A percentile compares a stretch with the other conserved stretches of the same genome.
Evolutionary conservation across 2,329 filamentous ascomycete genomes (phyloP).

Genomic region (Trichoderma sp.): DNA sequence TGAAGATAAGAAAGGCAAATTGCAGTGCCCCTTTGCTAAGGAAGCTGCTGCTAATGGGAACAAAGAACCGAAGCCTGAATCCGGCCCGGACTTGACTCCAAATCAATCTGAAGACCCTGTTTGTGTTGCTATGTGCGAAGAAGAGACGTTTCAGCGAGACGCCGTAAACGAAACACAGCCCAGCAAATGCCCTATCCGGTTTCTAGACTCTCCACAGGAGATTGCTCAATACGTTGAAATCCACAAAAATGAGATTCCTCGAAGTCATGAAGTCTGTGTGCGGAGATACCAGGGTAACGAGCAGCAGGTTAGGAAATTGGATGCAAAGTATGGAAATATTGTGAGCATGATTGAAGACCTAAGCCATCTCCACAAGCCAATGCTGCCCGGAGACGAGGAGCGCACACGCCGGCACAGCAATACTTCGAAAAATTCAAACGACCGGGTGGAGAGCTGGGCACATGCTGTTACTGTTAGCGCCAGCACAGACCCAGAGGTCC

Average conservation of each 20-base stretch:
- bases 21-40: slow-evolving; percentile 78
- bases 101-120: slow-evolving; percentile 61
- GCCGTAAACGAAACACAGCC: slow-evolving; percentile 53
- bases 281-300: slow-evolving; percentile 86
- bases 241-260: slow-evolving; percentile 91
- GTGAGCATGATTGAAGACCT: slow-evolving; percentile 94
- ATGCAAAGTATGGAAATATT: slow-evolving; percentile 90
- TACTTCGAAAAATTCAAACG: slow-evolving; percentile 58
- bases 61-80: slow-evolving; percentile 33
- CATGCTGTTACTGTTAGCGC: slow-evolving; percentile 72
- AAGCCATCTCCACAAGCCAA: slow-evolving; percentile 82
- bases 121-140: slow-evolving; percentile 64
- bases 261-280: slow-evolving; percentile 91
- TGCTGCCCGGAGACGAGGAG: slow-evolving; percentile 64
- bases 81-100: slow-evolving; percentile 43
- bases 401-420: slow-evolving; percentile 47
- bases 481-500: slow-evolving; percentile 41
- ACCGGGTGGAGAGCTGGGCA: slow-evolving; percentile 84
- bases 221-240: slow-evolving; percentile 91
- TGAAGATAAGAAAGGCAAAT: slow-evolving; percentile 73
- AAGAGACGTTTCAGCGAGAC: slow-evolving; percentile 56
- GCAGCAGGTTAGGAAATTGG: slow-evolving; percentile 80
- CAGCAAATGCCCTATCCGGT: slow-evolving; percentile 86
- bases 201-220: slow-evolving; percentile 87
- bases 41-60: slow-evolving; percentile 31